These are phyloP conservation scores for Oenanthe javanica DNA, from an alignment of 140 eudicot species.

Conservation along the genomic window DNA sequence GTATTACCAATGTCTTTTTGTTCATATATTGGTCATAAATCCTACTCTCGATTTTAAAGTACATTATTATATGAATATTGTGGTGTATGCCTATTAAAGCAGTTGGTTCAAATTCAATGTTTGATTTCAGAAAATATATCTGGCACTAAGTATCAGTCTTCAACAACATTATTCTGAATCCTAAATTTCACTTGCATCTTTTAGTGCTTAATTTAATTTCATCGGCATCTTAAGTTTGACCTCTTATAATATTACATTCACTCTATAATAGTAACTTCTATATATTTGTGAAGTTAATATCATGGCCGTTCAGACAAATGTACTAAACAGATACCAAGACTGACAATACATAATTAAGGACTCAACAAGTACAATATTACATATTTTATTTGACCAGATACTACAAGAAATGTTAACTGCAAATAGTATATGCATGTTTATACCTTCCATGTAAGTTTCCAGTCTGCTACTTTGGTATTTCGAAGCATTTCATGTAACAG, in stretches of 20 bases:
- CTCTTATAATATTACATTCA: not conserved
- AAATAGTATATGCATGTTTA: not conserved
- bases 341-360: not conserved
- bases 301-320: not conserved
- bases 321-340: not conserved
- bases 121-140: not conserved
- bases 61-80: not conserved
- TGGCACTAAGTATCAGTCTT: not conserved
- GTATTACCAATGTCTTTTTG: not conserved
- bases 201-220: not conserved
- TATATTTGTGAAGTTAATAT: not conserved
- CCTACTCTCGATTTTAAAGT: not conserved
- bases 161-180: not conserved
- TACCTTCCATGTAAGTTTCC: conserved; percentile 93
- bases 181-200: not conserved
- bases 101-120: not conserved
- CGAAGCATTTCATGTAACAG: conserved; percentile 86
- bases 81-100: not conserved
- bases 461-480: conserved; percentile 62
- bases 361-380: not conserved
- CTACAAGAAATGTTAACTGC: not conserved
- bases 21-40: not conserved
- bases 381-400: not conserved
- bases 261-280: not conserved
- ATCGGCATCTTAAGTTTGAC: not conserved